Percentiles rank a stretch among this genome's conserved stretches.
Evolutionary conservation across 108 stramenopile genomes (phyloP).

Genomic region (Hondaea fermentalgiana): DNA sequence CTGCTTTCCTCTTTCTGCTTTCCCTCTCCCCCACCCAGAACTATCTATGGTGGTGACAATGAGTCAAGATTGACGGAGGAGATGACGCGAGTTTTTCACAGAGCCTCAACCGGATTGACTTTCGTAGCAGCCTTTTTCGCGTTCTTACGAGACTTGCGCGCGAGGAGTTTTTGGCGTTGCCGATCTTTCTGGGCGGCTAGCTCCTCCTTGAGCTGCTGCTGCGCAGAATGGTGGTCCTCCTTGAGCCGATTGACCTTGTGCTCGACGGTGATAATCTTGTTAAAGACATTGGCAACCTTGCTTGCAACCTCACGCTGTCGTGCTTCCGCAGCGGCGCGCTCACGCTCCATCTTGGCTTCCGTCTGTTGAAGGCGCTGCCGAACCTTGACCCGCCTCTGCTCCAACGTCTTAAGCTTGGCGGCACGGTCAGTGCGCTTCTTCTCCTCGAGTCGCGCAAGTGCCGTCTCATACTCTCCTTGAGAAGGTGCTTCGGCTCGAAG

Average conservation of each 20-base stretch:
- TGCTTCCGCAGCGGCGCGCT: not conserved
- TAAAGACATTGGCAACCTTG: not conserved
- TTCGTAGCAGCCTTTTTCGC: too few species aligned
- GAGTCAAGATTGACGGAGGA: too few species aligned
- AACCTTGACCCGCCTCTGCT: not conserved
- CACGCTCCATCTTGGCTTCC: not conserved
- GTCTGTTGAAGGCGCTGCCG: not conserved
- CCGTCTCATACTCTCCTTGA: not conserved
- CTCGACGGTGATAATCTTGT: not conserved
- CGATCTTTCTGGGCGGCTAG: not conserved
- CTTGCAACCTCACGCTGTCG: not conserved
- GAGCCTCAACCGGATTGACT: too few species aligned
- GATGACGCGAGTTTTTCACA: too few species aligned
- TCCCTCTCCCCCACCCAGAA: too few species aligned
- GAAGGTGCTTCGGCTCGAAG: not conserved
- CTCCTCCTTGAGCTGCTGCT: not conserved
- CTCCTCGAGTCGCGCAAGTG: not conserved
- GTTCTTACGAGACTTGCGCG: not conserved
- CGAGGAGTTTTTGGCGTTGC: not conserved
- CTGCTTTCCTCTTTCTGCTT: too few species aligned
- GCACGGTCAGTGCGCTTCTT: not conserved
- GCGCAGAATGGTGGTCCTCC: not conserved
- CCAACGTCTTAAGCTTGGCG: not conserved
- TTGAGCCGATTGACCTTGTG: not conserved
- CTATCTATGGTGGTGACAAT: too few species aligned